Percentiles rank a stretch among this genome's conserved stretches.
phyloP scores from a whole-genome alignment of 768 basidiomycete species.

The Phaffia tasmanica region DNA sequence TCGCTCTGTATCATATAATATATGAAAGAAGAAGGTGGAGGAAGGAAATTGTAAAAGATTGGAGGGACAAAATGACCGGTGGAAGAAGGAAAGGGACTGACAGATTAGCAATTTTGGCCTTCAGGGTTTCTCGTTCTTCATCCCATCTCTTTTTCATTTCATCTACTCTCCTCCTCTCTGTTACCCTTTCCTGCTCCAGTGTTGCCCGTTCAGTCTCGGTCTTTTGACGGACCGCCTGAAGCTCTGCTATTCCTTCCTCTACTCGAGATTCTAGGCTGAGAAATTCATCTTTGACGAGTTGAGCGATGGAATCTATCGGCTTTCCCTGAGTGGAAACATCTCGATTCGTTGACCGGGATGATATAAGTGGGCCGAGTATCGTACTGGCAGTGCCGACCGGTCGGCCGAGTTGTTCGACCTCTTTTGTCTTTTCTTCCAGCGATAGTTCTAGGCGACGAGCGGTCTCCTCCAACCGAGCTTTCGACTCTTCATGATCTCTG shows the following conservation, averaged over 20 bases:
- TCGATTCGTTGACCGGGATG: not conserved
- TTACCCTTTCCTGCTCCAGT: conserved; percentile 33
- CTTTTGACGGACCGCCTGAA: conserved; percentile 36
- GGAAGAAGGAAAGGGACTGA: not conserved
- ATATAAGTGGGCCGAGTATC: conserved; percentile 14
- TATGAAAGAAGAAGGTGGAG: not conserved
- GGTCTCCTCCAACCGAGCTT: conserved; percentile 20
- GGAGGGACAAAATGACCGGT: too few relatives aligned
- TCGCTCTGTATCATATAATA: not conserved
- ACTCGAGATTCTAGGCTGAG: conserved; percentile 13
- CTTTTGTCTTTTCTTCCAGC: not conserved
- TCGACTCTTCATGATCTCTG: conserved; percentile 31
- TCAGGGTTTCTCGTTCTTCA: conserved; percentile 11
- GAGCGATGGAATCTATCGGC: conserved; percentile 20
- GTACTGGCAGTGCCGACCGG: conserved; percentile 9
- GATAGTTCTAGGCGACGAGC: not conserved
- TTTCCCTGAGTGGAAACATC: conserved; percentile 10
- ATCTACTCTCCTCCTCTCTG: conserved; percentile 19
- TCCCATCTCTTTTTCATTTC: conserved; percentile 22
- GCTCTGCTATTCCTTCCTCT: conserved; percentile 29
- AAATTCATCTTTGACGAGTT: conserved; percentile 17
- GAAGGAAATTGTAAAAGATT: not conserved
- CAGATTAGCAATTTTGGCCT: conserved; percentile 3
- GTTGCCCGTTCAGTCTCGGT: conserved; percentile 35
- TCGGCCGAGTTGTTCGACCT: not conserved